These are phyloP conservation scores for Penicillium robsamsonii DNA, from an alignment of 495 filamentous ascomycete species.

Conservation along the genomic window DNA sequence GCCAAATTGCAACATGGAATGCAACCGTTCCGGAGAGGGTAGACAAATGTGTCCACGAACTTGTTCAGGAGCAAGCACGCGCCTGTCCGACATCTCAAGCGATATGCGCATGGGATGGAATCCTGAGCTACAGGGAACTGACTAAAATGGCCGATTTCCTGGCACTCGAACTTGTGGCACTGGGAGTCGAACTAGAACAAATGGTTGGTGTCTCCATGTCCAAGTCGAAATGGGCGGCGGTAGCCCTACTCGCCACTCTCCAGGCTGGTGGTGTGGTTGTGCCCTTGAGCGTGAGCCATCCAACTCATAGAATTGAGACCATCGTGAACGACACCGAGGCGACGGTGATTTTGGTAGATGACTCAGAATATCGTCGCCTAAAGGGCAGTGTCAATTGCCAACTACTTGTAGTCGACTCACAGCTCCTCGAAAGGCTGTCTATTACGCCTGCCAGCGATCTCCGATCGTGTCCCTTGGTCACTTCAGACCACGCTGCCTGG, in stretches of 20 bases:
- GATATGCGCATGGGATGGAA: neutral
- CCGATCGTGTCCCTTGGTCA: neutral
- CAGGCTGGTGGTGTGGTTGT: neutral
- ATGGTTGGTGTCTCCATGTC: neutral
- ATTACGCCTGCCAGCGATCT: neutral
- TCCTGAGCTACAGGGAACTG: neutral
- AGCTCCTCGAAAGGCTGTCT: neutral
- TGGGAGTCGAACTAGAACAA: neutral
- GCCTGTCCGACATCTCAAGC: neutral
- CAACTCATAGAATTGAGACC: neutral
- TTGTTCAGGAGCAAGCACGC: no score
- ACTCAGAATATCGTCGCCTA: no score
- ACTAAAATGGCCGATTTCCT: neutral
- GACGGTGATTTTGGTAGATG: no score
- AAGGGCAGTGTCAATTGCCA: neutral
- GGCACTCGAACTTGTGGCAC: neutral
- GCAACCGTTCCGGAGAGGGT: no score
- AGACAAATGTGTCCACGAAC: no score
- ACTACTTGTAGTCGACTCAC: neutral
- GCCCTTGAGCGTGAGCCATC: neutral
- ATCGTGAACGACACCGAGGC: neutral
- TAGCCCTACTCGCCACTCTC: neutral
- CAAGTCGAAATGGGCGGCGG: neutral
- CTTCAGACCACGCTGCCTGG: neutral
- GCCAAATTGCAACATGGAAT: no score